Evolutionary conservation across 805 yeast species (phyloP).

Genomic region (Nakazawaea populi): DNA sequence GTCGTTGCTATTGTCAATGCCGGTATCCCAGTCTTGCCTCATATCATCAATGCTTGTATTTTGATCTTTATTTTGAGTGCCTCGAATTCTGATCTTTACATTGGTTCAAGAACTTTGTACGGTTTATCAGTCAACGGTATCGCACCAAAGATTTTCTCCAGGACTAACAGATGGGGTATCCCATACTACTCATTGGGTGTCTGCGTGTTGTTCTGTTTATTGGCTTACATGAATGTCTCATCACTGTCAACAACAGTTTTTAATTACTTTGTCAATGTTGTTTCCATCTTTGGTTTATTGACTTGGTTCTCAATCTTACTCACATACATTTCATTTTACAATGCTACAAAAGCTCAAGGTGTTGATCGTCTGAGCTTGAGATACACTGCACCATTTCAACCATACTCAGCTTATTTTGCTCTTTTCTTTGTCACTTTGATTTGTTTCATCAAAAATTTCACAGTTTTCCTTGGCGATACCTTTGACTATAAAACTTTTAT

Average conservation of each 20-base stretch:
- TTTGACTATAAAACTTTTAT: conserved; percentile 64
- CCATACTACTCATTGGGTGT: conserved; percentile 55
- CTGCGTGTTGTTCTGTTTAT: conserved; percentile 47
- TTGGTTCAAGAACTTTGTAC: conserved; percentile 70
- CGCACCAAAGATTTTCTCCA: conserved; percentile 65
- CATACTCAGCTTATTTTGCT: conserved; percentile 60
- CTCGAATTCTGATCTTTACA: conserved; percentile 72
- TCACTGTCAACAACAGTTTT: conserved; percentile 35
- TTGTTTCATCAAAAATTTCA: conserved; percentile 62
- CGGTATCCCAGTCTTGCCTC: conserved; percentile 59
- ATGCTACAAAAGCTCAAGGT: conserved; percentile 65
- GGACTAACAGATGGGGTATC: conserved; percentile 63
- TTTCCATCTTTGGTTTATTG: conserved; percentile 67
- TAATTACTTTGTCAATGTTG: conserved; percentile 67
- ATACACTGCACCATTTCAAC: conserved; percentile 63
- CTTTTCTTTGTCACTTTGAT: conserved; percentile 47
- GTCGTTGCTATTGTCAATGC: conserved; percentile 75
- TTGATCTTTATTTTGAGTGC: conserved; percentile 76
- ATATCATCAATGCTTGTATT: conserved; percentile 73
- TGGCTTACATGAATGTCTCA: conserved; percentile 68
- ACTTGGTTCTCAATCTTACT: conserved; percentile 71
- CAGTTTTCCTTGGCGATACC: conserved; percentile 53
- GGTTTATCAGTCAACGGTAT: conserved; percentile 68
- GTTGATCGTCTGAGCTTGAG: conserved; percentile 49
- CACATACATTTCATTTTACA: conserved; percentile 60